Evolutionary conservation across 345 rosid genomes (phyloP).

Genomic region (Viola odorata): DNA sequence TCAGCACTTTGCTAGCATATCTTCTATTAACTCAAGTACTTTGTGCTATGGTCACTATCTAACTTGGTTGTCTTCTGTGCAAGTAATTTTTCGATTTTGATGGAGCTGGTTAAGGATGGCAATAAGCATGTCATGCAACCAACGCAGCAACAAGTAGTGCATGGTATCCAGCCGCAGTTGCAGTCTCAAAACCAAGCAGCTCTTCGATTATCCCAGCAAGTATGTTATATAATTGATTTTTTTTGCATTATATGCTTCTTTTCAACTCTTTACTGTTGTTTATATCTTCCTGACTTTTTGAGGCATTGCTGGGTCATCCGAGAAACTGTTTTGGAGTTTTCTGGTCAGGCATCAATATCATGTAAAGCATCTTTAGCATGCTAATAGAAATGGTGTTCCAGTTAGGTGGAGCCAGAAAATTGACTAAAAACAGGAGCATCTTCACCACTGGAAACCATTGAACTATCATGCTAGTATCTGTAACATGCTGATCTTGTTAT

Average conservation of each 20-base stretch:
- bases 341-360: not conserved
- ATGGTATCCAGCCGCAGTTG: slow-evolving; percentile 50
- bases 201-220: slow-evolving; percentile 66
- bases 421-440: no score
- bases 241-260: not conserved
- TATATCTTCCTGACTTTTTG: not conserved
- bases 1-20: no score
- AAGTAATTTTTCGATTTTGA: slow-evolving; percentile 60
- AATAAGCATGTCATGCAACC: slow-evolving; percentile 44
- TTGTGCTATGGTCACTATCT: slow-evolving; percentile 8
- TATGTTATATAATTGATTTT: slow-evolving; percentile 25
- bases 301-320: not conserved
- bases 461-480: no score
- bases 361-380: not conserved
- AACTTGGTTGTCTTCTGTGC: slow-evolving; percentile 13
- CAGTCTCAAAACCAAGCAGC: slow-evolving; percentile 64
- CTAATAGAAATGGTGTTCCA: not conserved
- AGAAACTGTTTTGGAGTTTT: not conserved
- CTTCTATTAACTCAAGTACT: no score
- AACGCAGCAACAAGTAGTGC: slow-evolving; percentile 52
- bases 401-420: not conserved
- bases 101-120: slow-evolving; percentile 75
- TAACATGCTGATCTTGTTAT: not conserved
- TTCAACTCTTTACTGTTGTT: not conserved
- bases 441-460: no score